Percentiles rank a stretch among this genome's conserved stretches.
Conservation (phyloP, 805 yeast species). For the Yamadazyma endophytica region DNA sequence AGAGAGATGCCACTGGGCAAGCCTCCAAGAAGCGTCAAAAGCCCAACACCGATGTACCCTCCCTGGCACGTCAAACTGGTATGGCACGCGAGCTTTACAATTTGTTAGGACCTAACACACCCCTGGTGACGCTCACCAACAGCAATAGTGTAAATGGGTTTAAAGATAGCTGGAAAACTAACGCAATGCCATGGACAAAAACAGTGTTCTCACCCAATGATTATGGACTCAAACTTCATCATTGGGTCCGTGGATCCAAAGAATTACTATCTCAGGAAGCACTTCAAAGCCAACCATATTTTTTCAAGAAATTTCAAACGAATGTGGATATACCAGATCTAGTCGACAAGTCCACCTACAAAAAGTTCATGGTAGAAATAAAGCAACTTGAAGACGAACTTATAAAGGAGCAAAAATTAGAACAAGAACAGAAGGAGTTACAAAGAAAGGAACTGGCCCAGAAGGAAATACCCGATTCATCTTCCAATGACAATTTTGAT, state of each 20-base stretch:
- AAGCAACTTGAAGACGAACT: conserved; percentile 11
- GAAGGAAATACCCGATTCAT: conserved; percentile 6
- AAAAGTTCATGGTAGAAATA: conserved; percentile 43
- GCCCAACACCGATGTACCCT: conserved; percentile 13
- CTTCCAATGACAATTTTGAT: conserved; percentile 6
- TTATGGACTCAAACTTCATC: conserved; percentile 47
- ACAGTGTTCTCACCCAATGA: conserved; percentile 55
- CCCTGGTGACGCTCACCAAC: conserved; percentile 53
- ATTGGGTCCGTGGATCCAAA: conserved; percentile 82
- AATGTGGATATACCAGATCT: conserved; percentile 67
- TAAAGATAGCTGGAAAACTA: conserved; percentile 61
- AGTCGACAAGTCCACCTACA: conserved; percentile 55
- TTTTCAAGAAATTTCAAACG: conserved; percentile 73
- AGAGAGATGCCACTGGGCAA: conserved; percentile 39
- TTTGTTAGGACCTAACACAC: conserved; percentile 86
- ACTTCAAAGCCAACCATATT: conserved; percentile 43
- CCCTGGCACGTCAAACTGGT: conserved; percentile 46
- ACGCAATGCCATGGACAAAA: conserved; percentile 81
- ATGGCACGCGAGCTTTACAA: conserved; percentile 88
- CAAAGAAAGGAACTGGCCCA: conserved; percentile 9
- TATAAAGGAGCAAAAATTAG: conserved; percentile 20
- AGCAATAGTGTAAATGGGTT: conserved; percentile 45
- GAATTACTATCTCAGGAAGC: conserved; percentile 29
- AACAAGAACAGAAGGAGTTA: conserved; percentile 8
- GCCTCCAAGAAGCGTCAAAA: conserved; percentile 41